Evolutionary conservation across 495 filamentous ascomycete genomes (phyloP), one percentile per base, ranked within the genome.

Genomic region (Aspergillus asperescens): DNA sequence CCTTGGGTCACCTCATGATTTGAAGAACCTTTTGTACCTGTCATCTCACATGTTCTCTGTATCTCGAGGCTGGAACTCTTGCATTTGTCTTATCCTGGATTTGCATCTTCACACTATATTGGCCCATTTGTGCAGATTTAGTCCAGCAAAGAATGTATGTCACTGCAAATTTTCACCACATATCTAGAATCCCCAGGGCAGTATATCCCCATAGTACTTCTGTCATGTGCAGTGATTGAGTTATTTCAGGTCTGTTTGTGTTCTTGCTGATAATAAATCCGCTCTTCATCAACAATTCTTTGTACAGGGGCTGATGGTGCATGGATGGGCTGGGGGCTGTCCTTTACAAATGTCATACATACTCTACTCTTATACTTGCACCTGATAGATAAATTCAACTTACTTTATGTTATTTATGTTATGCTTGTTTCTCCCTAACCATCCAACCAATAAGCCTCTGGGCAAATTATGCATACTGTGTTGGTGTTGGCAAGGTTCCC

Each of bases 41-140:
- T 46, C 22, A 23, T 43, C 48, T 39, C 28, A 29, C 29, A 16
- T 51, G 18, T 43, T 27, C 24, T 13, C 10, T 32, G 40, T 42
- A 49, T 56, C 53, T 42, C 38, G 53, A 56, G 53, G 53, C 53
- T 50, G 53, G 53, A 41, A 50, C 53, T 56, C 46, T 46, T 50
- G 47, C 39, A 50, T 56, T 25, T 55, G 34, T 50, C 31, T 24
- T 50, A 24, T 50, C 23, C 8, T 22, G 48, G 40, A 46, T 50
- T 41, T 24, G 53, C 38, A 38, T 41, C 3, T 47, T 29, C 15
- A 19, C 20, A 25, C 28, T 34, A 45, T 27, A 24, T 40, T 27
- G 13, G 31, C 39, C 32, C 18, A 38, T 20, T 18, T 10, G 28
- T 16, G 20, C 39, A 35, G 16, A 15, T 15, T 28, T 15, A 12